phyloP scores from a whole-genome alignment of 306 rosid species.

The Vigna hirtella region DNA sequence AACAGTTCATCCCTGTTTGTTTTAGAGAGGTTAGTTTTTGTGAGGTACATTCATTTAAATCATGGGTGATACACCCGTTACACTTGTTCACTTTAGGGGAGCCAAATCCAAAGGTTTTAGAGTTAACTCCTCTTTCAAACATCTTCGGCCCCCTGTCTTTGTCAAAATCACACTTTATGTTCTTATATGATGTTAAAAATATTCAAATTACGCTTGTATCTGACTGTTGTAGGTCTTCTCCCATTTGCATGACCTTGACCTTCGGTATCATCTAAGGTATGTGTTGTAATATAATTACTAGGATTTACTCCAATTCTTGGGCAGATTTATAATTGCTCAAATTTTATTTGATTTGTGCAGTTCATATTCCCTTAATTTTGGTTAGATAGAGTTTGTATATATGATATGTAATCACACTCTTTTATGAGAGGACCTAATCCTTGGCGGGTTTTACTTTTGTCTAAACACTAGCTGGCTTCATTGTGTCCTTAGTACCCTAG shows the following conservation, averaged over 20 bases:
- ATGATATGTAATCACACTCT: not conserved
- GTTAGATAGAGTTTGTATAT: not conserved
- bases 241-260: slow-evolving; percentile 97
- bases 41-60: not conserved
- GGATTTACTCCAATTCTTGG: not conserved
- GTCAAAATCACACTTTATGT: slow-evolving; percentile 26
- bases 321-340: not conserved
- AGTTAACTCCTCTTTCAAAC: slow-evolving; percentile 28
- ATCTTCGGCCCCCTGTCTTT: slow-evolving; percentile 7
- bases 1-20: not conserved
- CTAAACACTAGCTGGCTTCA: not conserved
- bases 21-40: not conserved
- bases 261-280: slow-evolving; percentile 93
- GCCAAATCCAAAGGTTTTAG: slow-evolving; percentile 1
- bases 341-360: not conserved
- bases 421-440: not conserved
- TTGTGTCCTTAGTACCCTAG: not conserved
- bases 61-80: not conserved
- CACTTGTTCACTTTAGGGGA: not conserved
- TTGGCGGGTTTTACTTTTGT: not conserved
- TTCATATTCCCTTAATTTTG: not conserved
- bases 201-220: slow-evolving; percentile 34
- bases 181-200: slow-evolving; percentile 29
- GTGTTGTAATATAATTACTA: not conserved
- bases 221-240: slow-evolving; percentile 78